Conservation (phyloP, 2,329 filamentous ascomycete genomes). For the Paraphoma chrysanthemicola region DNA sequence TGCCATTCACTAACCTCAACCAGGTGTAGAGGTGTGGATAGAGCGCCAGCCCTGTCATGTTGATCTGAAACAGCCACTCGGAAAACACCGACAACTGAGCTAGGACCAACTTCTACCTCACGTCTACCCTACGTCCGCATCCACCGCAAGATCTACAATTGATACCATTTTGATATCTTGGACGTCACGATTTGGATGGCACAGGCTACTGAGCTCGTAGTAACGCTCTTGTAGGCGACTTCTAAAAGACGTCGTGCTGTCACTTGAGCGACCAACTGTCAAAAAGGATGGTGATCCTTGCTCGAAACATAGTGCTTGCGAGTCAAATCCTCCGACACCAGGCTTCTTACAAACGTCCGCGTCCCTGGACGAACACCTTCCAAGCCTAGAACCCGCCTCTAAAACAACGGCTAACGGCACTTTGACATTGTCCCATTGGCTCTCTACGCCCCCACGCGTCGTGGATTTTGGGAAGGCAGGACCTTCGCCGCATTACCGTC, state of each 20-base stretch:
- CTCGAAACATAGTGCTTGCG: not conserved
- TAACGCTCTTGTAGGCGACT: too few species aligned
- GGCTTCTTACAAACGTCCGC: not conserved
- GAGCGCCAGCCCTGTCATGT: conserved; percentile 5
- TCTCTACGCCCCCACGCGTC: not conserved
- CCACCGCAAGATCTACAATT: too few species aligned
- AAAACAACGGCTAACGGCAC: not conserved
- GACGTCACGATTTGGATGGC: too few species aligned
- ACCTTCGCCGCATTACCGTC: not conserved
- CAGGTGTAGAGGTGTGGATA: conserved; percentile 4
- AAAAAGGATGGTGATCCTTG: too few species aligned
- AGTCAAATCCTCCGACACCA: conserved; percentile 1
- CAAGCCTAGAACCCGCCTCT: not conserved
- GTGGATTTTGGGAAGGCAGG: not conserved
- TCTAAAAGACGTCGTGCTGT: too few species aligned
- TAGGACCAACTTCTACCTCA: too few species aligned
- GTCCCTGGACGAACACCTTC: not conserved
- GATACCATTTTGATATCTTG: too few species aligned
- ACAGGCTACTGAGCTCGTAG: too few species aligned
- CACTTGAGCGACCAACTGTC: too few species aligned
- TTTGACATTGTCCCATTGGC: not conserved
- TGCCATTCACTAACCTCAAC: conserved; percentile 1
- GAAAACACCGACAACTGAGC: not conserved
- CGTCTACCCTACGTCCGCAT: too few species aligned
- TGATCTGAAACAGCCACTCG: conserved; percentile 4